Conservation (phyloP, 805 yeast species). For the Lipomyces starkeyi region DNA sequence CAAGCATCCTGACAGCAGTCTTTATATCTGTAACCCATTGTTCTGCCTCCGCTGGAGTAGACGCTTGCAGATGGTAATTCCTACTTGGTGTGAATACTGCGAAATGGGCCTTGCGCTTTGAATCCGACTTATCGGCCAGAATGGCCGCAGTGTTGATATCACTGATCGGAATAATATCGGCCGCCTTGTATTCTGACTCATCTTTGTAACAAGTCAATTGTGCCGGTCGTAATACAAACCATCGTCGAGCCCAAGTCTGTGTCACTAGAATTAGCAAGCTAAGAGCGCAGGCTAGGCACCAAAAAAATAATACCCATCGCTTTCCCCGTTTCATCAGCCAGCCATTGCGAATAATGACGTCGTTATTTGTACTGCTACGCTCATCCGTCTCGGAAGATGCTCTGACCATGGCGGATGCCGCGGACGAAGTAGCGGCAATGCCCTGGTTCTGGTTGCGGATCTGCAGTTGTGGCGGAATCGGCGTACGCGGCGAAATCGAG, state of each 20-base stretch:
- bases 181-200: slow-evolving; percentile 46
- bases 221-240: slow-evolving; percentile 47
- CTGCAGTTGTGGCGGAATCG: slow-evolving; percentile 18
- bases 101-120: slow-evolving; percentile 38
- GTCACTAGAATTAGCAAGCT: slow-evolving; percentile 5
- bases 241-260: slow-evolving; percentile 45
- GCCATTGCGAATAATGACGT: slow-evolving; percentile 39
- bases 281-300: not conserved
- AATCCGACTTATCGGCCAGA: slow-evolving; percentile 35
- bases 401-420: slow-evolving; percentile 5
- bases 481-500: slow-evolving; percentile 31
- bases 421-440: not conserved
- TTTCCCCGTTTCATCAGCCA: slow-evolving; percentile 44
- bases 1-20: slow-evolving; percentile 38
- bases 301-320: slow-evolving; percentile 22
- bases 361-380: slow-evolving; percentile 12
- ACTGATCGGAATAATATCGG: slow-evolving; percentile 42
- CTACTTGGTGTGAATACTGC: slow-evolving; percentile 45
- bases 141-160: slow-evolving; percentile 47
- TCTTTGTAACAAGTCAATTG: slow-evolving; percentile 47
- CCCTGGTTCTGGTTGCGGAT: slow-evolving; percentile 11
- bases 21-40: slow-evolving; percentile 44
- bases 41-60: slow-evolving; percentile 41
- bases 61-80: slow-evolving; percentile 44
- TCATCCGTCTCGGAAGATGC: slow-evolving; percentile 24